These are phyloP conservation scores for Mycena belliarum DNA, from an alignment of 768 basidiomycete species.

Conservation along the genomic window DNA sequence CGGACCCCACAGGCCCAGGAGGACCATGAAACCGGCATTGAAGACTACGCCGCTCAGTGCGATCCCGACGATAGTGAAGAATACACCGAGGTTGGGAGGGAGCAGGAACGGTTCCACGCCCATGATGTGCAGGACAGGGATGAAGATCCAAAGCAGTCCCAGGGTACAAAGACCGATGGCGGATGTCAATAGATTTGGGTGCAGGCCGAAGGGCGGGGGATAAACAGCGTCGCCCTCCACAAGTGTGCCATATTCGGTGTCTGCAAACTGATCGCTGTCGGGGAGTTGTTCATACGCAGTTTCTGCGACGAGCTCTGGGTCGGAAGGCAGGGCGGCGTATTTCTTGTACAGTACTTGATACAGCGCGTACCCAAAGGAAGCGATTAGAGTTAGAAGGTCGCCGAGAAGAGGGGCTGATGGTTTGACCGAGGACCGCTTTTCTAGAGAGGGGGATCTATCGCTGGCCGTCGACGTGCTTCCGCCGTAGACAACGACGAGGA, in stretches of 20 bases:
- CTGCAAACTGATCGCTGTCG: constrained; percentile 33
- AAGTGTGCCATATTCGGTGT: constrained; percentile 17
- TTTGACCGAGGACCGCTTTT: constrained; percentile 23
- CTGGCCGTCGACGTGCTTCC: constrained; percentile 39
- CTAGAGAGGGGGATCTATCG: constrained; percentile 2
- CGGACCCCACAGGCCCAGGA: constrained; percentile 86
- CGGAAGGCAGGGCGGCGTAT: constrained; percentile 70
- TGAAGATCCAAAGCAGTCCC: constrained; percentile 73
- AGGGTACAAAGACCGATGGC: constrained; percentile 79
- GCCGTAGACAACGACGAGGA: constrained; percentile 83
- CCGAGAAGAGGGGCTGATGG: constrained; percentile 65
- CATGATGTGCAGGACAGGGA: constrained; percentile 70
- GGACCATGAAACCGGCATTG: constrained; percentile 86
- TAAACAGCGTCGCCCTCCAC: constrained; percentile 38
- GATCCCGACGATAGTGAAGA: constrained; percentile 64
- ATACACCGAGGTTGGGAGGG: constrained; percentile 51
- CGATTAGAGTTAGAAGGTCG: constrained; percentile 70
- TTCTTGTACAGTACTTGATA: constrained; percentile 88
- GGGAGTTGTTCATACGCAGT: constrained; percentile 47
- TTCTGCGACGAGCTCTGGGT: constrained; percentile 50
- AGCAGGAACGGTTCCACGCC: constrained; percentile 67
- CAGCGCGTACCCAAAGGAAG: constrained; percentile 70
- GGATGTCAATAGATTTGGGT: constrained; percentile 81
- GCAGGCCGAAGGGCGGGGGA: constrained; percentile 79
- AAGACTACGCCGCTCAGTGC: constrained; percentile 72